Evolutionary conservation across 2,329 filamentous ascomycete genomes (phyloP), one percentile per base, ranked within the genome.

Genomic region (Talaromyces sp.): DNA sequence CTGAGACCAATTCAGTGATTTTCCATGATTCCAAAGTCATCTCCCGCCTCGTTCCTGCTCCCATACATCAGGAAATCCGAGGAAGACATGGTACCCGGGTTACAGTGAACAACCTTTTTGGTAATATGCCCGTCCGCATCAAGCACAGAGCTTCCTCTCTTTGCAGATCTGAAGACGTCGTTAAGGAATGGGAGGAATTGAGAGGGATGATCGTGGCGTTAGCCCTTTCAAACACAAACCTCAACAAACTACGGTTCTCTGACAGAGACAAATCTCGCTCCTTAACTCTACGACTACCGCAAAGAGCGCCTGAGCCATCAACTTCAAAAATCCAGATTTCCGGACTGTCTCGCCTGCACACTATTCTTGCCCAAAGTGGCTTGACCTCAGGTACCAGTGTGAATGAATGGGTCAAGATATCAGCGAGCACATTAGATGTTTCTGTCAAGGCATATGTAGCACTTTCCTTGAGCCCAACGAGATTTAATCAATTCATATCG

Each of bases 71-170:
- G 52, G 79, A 82, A 55, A 69, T 91, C 6, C 69, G 76, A 39
- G 83, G 82, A 62, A 73, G 79, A 21, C 86, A 91, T 77, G 93
- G 93, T 4, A 96, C 93, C 0, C 84, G 86, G 31, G 86, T 93
- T 1, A 83, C 83, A 0, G 88, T 96, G 5, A 85, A 88, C 62
- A 88, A 96, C 72, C 79, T 97, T 0, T 98, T 97, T 75, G 92
- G 93, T 0, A 89, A 88, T 63, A 91, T 97, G 85, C 92, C 93
- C 0, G 93, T 97, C 12, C 87, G 93, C 14, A 88, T 96, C 28
- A 96, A 95, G 72, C 90, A 92, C 68, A 84, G 92, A 66, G 84
- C 84, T 0, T 68, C 86, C 2, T 76, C 80, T 66, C 73, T 81
- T 42, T 79, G 85, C 69, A 81, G 80, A 67, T 67, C 81, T 11